phyloP scores from a whole-genome alignment of 2,329 filamentous ascomycete species.

The Pyrenochaeta sp. region DNA sequence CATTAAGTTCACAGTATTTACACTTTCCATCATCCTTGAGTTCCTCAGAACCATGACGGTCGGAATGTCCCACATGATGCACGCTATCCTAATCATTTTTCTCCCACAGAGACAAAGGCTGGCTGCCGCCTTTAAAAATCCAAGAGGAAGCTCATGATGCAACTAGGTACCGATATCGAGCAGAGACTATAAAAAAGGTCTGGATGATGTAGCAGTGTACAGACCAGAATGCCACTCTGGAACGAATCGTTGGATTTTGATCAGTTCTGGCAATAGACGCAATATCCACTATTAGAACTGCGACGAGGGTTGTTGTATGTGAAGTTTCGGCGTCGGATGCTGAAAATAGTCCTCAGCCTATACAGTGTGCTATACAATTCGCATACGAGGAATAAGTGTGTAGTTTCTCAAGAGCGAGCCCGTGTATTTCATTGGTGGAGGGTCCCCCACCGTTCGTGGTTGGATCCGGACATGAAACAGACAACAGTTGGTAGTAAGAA shows the following conservation, averaged over 20 bases:
- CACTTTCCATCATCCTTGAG: no score
- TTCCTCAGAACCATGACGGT: no score
- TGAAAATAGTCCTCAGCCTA: conserved; percentile 9
- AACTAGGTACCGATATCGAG: conserved; percentile 32
- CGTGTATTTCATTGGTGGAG: not conserved
- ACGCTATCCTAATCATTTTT: conserved; percentile 64
- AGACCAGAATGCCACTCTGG: no score
- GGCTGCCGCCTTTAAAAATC: conserved; percentile 44
- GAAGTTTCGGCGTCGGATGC: conserved; percentile 12
- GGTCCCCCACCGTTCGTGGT: not conserved
- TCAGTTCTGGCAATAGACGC: no score
- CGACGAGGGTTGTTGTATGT: conserved; percentile 19
- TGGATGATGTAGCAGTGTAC: conserved; percentile 28
- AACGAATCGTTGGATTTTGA: no score
- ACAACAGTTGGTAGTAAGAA: not conserved
- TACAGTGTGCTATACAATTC: not conserved
- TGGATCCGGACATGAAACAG: not conserved
- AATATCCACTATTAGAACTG: conserved; percentile 42
- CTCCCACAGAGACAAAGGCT: conserved; percentile 20
- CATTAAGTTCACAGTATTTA: no score
- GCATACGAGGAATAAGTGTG: not conserved
- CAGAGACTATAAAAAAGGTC: conserved; percentile 32
- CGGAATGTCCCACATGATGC: no score
- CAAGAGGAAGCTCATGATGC: conserved; percentile 20
- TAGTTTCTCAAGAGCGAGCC: no score